A percentile compares a stretch with the other conserved stretches of the same genome.
phyloP scores from a whole-genome alignment of 176 grass and related monocot genomes.

The Cymbopogon citratus region DNA sequence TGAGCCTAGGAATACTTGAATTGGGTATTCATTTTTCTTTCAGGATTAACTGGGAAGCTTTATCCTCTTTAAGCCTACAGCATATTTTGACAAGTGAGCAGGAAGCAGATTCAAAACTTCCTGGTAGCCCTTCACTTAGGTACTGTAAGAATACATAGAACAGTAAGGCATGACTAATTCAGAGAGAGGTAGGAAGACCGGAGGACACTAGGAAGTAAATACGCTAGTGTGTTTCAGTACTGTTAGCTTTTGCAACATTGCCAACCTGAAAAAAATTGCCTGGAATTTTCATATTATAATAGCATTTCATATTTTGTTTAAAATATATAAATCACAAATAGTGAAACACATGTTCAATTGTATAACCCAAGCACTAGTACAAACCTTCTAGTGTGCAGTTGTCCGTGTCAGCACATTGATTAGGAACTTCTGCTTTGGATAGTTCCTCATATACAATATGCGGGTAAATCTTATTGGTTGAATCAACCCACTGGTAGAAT shows the following conservation, averaged over 20 bases:
- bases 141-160: conserved; percentile 1
- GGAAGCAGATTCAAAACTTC: not conserved
- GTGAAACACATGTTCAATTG: not conserved
- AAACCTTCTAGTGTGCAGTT: conserved; percentile 74
- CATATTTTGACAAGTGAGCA: not conserved
- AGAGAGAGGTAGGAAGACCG: not conserved
- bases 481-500: conserved; percentile 55
- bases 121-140: conserved; percentile 13
- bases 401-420: conserved; percentile 37
- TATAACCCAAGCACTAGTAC: not conserved
- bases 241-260: not conserved
- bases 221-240: not conserved
- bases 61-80: not conserved
- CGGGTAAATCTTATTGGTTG: conserved; percentile 64
- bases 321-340: not conserved
- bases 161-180: not conserved
- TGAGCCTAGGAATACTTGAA: not conserved
- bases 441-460: conserved; percentile 91
- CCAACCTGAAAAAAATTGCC: not conserved
- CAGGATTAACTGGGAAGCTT: not conserved
- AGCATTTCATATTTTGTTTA: not conserved
- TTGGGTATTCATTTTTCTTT: not conserved
- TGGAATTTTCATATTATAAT: not conserved
- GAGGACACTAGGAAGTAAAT: not conserved
- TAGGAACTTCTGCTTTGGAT: conserved; percentile 55